phyloP scores from a whole-genome alignment of 805 yeast species.

The Pichia deserticola region DNA sequence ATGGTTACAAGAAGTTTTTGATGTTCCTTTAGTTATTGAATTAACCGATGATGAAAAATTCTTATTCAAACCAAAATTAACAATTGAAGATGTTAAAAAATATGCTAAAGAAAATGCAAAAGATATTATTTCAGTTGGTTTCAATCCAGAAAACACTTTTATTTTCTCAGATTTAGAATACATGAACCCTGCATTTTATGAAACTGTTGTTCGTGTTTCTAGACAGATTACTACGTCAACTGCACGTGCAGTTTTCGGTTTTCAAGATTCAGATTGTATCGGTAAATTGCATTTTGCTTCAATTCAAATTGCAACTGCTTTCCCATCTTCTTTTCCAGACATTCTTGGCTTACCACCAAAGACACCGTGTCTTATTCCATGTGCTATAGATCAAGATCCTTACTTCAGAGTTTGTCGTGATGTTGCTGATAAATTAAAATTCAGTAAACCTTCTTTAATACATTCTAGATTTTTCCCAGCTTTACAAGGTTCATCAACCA shows the following conservation, averaged over 20 bases:
- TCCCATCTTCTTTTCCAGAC: conserved; percentile 93
- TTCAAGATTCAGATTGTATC: conserved; percentile 88
- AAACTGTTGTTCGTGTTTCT: conserved; percentile 85
- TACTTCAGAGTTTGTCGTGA: conserved; percentile 96
- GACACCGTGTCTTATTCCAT: conserved; percentile 95
- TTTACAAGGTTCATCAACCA: conserved; percentile 89
- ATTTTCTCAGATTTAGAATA: conserved; percentile 88
- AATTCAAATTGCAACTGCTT: conserved; percentile 91
- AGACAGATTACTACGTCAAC: conserved; percentile 96
- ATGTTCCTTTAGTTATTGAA: conserved; percentile 89
- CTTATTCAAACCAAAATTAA: conserved; percentile 82
- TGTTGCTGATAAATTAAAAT: conserved; percentile 90
- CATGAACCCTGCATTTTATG: conserved; percentile 92
- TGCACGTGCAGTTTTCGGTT: conserved; percentile 95
- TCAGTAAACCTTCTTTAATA: conserved; percentile 81
- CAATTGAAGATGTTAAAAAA: conserved; percentile 78
- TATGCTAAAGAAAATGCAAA: conserved; percentile 80
- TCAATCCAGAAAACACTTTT: conserved; percentile 90
- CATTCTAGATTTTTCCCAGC: conserved; percentile 98
- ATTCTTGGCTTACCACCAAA: conserved; percentile 79
- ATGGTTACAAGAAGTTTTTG: conserved; percentile 97
- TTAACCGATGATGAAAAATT: conserved; percentile 96
- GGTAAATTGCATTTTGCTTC: conserved; percentile 95
- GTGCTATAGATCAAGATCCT: conserved; percentile 99
- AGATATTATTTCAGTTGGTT: conserved; percentile 91